Percentiles rank a stretch among this genome's conserved stretches.
These are phyloP conservation scores for Chamaecyparis obtusa DNA, from an alignment of 75 land plant genomes.

Conservation along the genomic window DNA sequence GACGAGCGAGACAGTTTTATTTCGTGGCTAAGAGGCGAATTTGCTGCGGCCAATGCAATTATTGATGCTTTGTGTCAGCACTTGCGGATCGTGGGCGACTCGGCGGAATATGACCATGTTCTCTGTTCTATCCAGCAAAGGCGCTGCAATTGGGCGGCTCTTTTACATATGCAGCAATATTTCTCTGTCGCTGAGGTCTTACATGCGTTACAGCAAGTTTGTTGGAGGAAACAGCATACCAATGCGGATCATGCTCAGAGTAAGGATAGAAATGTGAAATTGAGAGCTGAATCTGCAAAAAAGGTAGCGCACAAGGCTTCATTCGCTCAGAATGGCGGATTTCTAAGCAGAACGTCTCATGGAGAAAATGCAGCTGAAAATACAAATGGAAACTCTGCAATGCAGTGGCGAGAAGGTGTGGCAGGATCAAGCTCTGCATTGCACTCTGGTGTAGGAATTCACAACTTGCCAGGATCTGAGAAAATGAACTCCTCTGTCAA, in stretches of 20 bases:
- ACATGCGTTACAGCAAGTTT: conserved; percentile 61
- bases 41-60: conserved; percentile 88
- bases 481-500: not conserved
- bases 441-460: not conserved
- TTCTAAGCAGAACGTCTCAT: not conserved
- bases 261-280: not conserved
- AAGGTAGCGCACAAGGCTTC: conserved; percentile 4
- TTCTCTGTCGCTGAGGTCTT: conserved; percentile 62
- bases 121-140: conserved; percentile 58
- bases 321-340: not conserved
- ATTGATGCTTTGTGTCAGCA: conserved; percentile 75
- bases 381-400: not conserved
- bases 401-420: not conserved
- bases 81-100: conserved; percentile 42
- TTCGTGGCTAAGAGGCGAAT: conserved; percentile 68
- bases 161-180: conserved; percentile 82
- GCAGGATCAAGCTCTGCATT: not conserved
- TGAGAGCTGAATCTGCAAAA: not conserved
- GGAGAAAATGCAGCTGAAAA: not conserved
- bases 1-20: conserved; percentile 75
- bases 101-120: conserved; percentile 66
- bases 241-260: not conserved
- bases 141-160: conserved; percentile 63
- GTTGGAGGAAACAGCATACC: conserved; percentile 37
- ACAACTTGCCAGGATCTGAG: not conserved